A percentile compares a stretch with the other conserved stretches of the same genome.
phyloP scores from a whole-genome alignment of 805 yeast species.

The Candida nanaspora region DNA sequence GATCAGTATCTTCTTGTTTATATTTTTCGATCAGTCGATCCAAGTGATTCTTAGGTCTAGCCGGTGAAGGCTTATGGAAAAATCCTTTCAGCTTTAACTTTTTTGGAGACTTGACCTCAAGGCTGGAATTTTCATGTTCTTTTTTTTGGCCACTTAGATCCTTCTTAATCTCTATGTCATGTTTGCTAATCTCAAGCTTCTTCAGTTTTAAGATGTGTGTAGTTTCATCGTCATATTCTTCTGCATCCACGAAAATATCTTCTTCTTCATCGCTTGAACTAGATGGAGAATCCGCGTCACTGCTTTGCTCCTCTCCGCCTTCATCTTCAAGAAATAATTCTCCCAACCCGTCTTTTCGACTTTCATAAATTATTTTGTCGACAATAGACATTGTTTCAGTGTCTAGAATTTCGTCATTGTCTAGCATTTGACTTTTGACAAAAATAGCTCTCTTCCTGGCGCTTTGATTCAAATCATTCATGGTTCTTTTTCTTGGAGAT shows the following conservation, averaged over 20 bases:
- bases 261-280: too few species aligned
- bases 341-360: constrained; percentile 22
- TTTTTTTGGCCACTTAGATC: too few species aligned
- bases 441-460: constrained; percentile 42
- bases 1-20: not conserved
- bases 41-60: too few species aligned
- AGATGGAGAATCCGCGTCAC: constrained; percentile 10
- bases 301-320: constrained; percentile 6
- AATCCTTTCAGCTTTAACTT: not conserved
- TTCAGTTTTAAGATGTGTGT: not conserved
- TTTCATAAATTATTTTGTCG: constrained; percentile 34
- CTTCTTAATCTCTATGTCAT: constrained; percentile 6
- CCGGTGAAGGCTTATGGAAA: too few species aligned
- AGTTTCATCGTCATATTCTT: not conserved
- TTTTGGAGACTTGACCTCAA: not conserved
- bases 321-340: constrained; percentile 15
- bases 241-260: too few species aligned
- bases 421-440: constrained; percentile 1
- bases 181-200: not conserved
- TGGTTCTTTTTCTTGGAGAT: constrained; percentile 34
- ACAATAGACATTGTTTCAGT: constrained; percentile 39
- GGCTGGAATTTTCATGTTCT: too few species aligned
- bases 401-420: constrained; percentile 28
- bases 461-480: constrained; percentile 32
- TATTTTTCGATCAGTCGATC: not conserved